These are phyloP conservation scores for Pulicaria dysenterica DNA, from an alignment of 129 eudicot genomes.

Conservation along the genomic window DNA sequence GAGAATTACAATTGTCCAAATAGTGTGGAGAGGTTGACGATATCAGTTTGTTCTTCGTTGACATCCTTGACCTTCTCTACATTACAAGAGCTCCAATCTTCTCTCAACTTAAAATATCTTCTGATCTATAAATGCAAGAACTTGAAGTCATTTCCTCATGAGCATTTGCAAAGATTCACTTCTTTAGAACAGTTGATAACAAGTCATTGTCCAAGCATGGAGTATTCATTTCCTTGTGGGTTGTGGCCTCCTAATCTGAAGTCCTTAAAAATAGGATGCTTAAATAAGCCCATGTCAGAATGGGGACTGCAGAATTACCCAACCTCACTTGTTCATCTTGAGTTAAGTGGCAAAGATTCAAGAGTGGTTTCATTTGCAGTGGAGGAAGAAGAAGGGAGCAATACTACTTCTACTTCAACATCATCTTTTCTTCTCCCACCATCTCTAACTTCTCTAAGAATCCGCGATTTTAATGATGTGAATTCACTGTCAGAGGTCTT, in stretches of 20 bases:
- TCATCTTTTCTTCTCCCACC: not conserved
- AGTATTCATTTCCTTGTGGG: not conserved
- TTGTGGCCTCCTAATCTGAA: constrained; percentile 6
- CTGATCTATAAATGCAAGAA: too few relatives aligned
- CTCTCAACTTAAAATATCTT: not conserved
- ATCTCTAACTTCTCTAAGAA: not conserved
- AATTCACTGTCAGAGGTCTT: constrained; percentile 9
- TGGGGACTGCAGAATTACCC: constrained; percentile 5
- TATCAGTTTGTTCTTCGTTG: not conserved
- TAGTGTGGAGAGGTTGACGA: not conserved
- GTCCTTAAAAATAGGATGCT: not conserved
- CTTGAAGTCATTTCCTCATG: too few relatives aligned
- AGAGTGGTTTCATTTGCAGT: not conserved
- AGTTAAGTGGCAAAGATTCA: not conserved
- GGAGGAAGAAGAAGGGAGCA: not conserved
- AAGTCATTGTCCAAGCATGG: not conserved
- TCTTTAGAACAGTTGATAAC: too few relatives aligned
- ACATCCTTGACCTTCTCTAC: not conserved
- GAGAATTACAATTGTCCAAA: not conserved
- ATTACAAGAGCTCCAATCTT: not conserved
- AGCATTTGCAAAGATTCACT: too few relatives aligned
- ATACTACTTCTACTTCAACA: not conserved
- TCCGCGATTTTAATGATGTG: not conserved
- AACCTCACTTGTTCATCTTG: not conserved
- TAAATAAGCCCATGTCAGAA: not conserved